phyloP scores from a whole-genome alignment of 2,329 filamentous ascomycete genomes.

The Diaporthe australafricana region DNA sequence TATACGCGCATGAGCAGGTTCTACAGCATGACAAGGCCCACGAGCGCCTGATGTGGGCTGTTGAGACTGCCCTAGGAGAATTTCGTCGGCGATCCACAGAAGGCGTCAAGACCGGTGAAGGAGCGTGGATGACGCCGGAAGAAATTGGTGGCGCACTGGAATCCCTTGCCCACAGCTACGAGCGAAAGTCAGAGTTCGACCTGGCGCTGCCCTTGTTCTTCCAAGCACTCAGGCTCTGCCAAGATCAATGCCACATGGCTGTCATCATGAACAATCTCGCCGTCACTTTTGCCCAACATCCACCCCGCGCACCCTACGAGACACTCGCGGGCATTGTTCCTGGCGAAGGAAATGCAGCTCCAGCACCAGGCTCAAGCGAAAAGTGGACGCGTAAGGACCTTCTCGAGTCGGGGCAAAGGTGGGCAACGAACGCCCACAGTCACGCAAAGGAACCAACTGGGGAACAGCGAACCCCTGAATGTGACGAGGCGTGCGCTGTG shows the following conservation, averaged over 20 bases:
- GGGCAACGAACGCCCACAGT: constrained; percentile 81
- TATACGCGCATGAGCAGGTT: constrained; percentile 83
- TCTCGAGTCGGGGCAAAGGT: constrained; percentile 77
- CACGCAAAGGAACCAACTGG: constrained; percentile 74
- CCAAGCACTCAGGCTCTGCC: constrained; percentile 80
- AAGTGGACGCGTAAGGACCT: constrained; percentile 67
- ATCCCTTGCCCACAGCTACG: constrained; percentile 81
- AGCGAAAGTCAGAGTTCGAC: constrained; percentile 78
- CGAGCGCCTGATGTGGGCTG: constrained; percentile 80
- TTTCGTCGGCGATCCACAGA: constrained; percentile 74
- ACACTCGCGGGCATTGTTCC: constrained; percentile 43
- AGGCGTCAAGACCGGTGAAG: constrained; percentile 77
- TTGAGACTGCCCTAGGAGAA: constrained; percentile 83
- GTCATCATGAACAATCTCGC: constrained; percentile 90
- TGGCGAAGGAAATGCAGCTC: constrained; percentile 31
- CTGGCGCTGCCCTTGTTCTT: constrained; percentile 88
- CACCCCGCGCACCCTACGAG: constrained; percentile 50
- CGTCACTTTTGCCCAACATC: constrained; percentile 77
- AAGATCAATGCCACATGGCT: constrained; percentile 78
- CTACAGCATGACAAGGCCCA: constrained; percentile 80
- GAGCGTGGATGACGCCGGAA: constrained; percentile 76
- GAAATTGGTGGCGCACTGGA: constrained; percentile 82
- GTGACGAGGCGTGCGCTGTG: constrained; percentile 84
- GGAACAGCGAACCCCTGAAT: constrained; percentile 78
- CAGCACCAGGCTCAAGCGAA: constrained; percentile 37